These are phyloP conservation scores for Eucalyptus albens DNA, from an alignment of 345 rosid species.

Conservation along the genomic window DNA sequence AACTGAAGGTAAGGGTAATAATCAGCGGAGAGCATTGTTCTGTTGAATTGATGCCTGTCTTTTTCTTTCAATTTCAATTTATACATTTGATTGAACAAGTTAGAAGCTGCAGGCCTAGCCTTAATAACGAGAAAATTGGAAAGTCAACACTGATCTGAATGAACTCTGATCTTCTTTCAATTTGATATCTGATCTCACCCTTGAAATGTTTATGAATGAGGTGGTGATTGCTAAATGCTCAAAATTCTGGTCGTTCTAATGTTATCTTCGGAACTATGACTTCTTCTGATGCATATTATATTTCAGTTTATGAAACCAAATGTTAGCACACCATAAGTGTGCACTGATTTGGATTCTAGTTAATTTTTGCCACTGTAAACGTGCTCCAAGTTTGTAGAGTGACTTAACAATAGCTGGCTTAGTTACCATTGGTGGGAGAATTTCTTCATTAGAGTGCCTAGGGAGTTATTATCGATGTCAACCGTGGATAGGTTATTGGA, in stretches of 20 bases:
- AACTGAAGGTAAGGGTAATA: not conserved
- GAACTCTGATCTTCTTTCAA: not conserved
- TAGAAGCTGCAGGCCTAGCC: not conserved
- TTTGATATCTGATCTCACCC: not conserved
- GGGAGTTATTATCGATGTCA: not conserved
- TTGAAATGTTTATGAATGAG: not conserved
- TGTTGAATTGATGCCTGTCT: not conserved
- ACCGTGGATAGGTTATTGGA: not conserved
- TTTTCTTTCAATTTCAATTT: not conserved
- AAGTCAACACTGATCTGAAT: not conserved
- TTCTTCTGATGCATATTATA: not conserved
- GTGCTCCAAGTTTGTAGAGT: not conserved
- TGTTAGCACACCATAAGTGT: not conserved
- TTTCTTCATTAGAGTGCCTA: not conserved
- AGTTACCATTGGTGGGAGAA: not conserved
- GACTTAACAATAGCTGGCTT: not conserved
- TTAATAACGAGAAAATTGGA: not conserved
- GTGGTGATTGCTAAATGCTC: not conserved
- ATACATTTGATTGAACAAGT: not conserved
- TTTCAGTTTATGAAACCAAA: not conserved
- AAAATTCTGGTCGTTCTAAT: not conserved
- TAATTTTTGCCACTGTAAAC: not conserved
- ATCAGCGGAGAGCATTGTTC: not conserved
- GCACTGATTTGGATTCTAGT: not conserved
- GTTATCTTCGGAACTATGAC: not conserved